These are phyloP conservation scores for Fusarium sulawesiense DNA, from an alignment of 2,329 filamentous ascomycete genomes.

Conservation along the genomic window DNA sequence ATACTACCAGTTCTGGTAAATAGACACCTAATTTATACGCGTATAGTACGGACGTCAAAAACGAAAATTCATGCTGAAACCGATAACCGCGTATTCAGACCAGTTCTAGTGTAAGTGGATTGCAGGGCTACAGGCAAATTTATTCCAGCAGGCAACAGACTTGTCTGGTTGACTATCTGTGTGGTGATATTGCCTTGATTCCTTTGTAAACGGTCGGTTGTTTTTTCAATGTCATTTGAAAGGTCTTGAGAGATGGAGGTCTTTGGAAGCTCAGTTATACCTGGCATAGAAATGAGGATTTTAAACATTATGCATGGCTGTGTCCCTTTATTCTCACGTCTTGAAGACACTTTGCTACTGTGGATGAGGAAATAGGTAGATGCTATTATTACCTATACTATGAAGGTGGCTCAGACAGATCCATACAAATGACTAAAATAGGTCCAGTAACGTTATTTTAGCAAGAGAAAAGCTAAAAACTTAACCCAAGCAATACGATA, in stretches of 20 bases:
- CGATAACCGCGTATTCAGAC: slow-evolving; percentile 38
- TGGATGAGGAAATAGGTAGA: neutral
- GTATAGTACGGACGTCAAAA: slow-evolving; percentile 19
- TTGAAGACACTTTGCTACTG: neutral
- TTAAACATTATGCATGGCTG: too few relatives aligned
- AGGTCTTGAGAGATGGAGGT: neutral
- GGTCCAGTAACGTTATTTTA: neutral
- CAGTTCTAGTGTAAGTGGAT: neutral
- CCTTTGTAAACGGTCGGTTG: neutral
- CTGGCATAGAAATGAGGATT: neutral
- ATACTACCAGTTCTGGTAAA: neutral
- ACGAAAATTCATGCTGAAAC: slow-evolving; percentile 30
- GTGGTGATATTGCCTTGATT: too few relatives aligned
- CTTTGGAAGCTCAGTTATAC: neutral
- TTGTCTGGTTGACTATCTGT: neutral
- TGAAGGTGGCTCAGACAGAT: neutral
- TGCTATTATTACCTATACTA: neutral
- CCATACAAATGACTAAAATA: neutral
- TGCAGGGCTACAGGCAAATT: neutral
- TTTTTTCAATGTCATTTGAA: neutral
- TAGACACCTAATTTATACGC: slow-evolving; percentile 24
- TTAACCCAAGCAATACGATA: neutral
- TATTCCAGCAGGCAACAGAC: too few relatives aligned
- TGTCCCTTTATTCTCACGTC: neutral
- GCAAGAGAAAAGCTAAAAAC: neutral